phyloP scores from a whole-genome alignment of 306 rosid genomes.

The barrel medic (Medicago truncatula) region MtrunA17r5.0-ANR NC_053044.1:45962001-45962500 shows the following conservation, averaged over 20 bases:
- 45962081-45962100: neutral
- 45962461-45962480: too few species aligned
- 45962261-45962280: neutral
- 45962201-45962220: neutral
- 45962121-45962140: slow-evolving; percentile 68
- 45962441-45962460: too few species aligned
- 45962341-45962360: too few species aligned
- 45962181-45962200: slow-evolving; percentile 65
- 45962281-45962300: neutral
- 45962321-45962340: neutral
- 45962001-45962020: slow-evolving; percentile 47
- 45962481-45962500: too few species aligned
- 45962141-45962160: slow-evolving; percentile 52
- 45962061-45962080: neutral
- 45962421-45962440: too few species aligned
- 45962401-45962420: too few species aligned
- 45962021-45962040: slow-evolving; percentile 46
- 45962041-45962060: neutral
- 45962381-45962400: too few species aligned
- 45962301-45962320: neutral
- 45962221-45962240: too few species aligned
- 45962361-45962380: too few species aligned
- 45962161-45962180: slow-evolving; percentile 58
- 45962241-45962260: too few species aligned
- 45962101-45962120: slow-evolving; percentile 49